Conservation (phyloP, 768 basidiomycete genomes). For the Russula foetens region DNA sequence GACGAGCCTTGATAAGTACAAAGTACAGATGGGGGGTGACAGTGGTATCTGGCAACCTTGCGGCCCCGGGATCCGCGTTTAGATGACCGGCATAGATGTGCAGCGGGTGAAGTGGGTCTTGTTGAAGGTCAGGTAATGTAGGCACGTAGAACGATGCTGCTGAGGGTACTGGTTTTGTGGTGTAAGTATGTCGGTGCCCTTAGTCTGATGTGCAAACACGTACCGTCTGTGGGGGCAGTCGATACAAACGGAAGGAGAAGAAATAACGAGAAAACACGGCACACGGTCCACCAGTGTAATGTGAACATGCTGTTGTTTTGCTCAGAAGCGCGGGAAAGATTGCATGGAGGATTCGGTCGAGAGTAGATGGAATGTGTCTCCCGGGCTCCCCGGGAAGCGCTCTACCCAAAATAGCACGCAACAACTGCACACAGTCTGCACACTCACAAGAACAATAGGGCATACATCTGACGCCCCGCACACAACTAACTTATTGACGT, state of each 20-base stretch:
- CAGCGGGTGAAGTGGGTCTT: slow-evolving; percentile 62
- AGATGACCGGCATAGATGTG: slow-evolving; percentile 81
- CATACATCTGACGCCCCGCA: no score
- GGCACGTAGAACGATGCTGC: slow-evolving; percentile 82
- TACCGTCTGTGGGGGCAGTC: slow-evolving; percentile 19
- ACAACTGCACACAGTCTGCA: background rate
- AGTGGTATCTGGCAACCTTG: slow-evolving; percentile 43
- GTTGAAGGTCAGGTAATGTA: slow-evolving; percentile 65
- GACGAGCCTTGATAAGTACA: slow-evolving; percentile 79
- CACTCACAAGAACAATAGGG: no score
- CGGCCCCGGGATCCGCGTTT: slow-evolving; percentile 61
- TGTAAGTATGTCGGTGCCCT: background rate
- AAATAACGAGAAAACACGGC: background rate
- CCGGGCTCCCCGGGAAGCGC: no score
- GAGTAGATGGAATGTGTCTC: background rate
- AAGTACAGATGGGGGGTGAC: slow-evolving; percentile 81
- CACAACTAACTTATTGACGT: background rate
- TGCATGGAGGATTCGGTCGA: no score
- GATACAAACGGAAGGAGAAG: background rate
- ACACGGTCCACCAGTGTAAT: background rate
- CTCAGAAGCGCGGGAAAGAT: background rate
- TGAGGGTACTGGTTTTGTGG: slow-evolving; percentile 47
- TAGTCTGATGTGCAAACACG: background rate
- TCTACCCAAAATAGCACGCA: no score
- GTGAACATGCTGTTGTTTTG: background rate